Percentiles rank a stretch among this genome's conserved stretches.
Conservation (phyloP, 1,284 basidiomycete species). For the Ustilago nuda region DNA sequence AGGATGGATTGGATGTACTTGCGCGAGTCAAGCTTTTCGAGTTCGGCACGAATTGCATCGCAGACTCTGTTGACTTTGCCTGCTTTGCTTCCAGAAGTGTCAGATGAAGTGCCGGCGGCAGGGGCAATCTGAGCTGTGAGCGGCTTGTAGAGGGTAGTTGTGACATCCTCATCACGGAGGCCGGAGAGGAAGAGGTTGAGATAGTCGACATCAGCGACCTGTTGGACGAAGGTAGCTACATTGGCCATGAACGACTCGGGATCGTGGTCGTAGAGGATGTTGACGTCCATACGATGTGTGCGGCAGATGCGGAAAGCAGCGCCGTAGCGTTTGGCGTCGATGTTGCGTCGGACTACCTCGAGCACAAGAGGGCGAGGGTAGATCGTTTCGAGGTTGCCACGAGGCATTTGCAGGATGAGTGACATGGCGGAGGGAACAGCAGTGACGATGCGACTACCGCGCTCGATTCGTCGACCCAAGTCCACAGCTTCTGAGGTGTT, state of each 20-base stretch:
- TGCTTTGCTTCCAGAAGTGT: slow-evolving; percentile 67
- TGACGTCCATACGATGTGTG: slow-evolving; percentile 92
- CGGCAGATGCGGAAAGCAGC: slow-evolving; percentile 90
- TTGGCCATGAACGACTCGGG: slow-evolving; percentile 76
- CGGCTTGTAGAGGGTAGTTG: slow-evolving; percentile 68
- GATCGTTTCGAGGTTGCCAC: slow-evolving; percentile 96
- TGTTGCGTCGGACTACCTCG: slow-evolving; percentile 70
- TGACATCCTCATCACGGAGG: slow-evolving; percentile 72
- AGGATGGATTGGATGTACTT: slow-evolving; percentile 90
- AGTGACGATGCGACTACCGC: slow-evolving; percentile 64
- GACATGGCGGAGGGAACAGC: slow-evolving; percentile 75
- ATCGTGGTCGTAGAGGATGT: slow-evolving; percentile 85
- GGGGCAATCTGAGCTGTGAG: slow-evolving; percentile 28
- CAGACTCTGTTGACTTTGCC: slow-evolving; percentile 79
- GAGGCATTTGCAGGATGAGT: slow-evolving; percentile 89
- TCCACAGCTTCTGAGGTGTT: slow-evolving; percentile 33
- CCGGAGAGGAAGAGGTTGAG: slow-evolving; percentile 91
- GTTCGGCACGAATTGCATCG: slow-evolving; percentile 79
- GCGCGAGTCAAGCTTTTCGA: slow-evolving; percentile 79
- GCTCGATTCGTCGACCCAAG: slow-evolving; percentile 64
- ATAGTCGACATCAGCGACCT: slow-evolving; percentile 89
- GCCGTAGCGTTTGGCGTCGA: slow-evolving; percentile 74
- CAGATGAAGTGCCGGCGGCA: not conserved
- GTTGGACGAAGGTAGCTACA: slow-evolving; percentile 77
- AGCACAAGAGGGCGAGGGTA: slow-evolving; percentile 92